These are phyloP conservation scores for Fraxinus cuspidata DNA, from an alignment of 257 asterid species.

Conservation along the genomic window DNA sequence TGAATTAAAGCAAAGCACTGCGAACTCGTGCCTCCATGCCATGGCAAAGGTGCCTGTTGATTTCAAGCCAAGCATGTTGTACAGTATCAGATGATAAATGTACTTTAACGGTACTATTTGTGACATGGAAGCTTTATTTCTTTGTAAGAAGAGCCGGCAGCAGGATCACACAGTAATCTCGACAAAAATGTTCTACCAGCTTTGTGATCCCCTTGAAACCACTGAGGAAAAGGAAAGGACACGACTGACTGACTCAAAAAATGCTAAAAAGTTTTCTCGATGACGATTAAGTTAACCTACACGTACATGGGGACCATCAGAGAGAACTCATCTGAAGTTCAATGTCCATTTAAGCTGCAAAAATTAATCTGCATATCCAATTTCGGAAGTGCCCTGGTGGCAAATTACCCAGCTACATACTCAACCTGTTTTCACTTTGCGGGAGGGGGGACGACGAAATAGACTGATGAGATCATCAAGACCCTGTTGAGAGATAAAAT, in stretches of 20 bases:
- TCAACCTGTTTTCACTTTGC: conserved; percentile 71
- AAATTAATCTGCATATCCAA: conserved; percentile 26
- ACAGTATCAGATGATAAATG: not conserved
- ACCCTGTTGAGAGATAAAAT: conserved; percentile 56
- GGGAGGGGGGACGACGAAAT: conserved; percentile 90
- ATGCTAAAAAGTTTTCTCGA: conserved; percentile 17
- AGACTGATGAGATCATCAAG: conserved; percentile 86
- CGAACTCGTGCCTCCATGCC: not conserved
- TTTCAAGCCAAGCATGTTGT: not conserved
- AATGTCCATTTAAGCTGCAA: conserved; percentile 33
- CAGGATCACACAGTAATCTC: conserved; percentile 21
- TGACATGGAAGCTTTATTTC: conserved; percentile 18
- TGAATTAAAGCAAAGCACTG: too few species aligned
- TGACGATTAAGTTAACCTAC: not conserved
- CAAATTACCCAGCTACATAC: conserved; percentile 6
- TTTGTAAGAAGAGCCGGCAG: not conserved
- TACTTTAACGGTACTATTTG: too few species aligned
- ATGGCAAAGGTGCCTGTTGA: not conserved
- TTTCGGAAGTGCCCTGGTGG: not conserved
- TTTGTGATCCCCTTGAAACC: conserved; percentile 24
- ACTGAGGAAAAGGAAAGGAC: not conserved
- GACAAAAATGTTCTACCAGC: conserved; percentile 26
- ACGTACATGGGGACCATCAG: conserved; percentile 1
- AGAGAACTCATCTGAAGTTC: conserved; percentile 27
- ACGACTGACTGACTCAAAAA: conserved; percentile 13